Conservation (phyloP, 2,329 filamentous ascomycete genomes). For the Tolypocladium endophyticum region DNA sequence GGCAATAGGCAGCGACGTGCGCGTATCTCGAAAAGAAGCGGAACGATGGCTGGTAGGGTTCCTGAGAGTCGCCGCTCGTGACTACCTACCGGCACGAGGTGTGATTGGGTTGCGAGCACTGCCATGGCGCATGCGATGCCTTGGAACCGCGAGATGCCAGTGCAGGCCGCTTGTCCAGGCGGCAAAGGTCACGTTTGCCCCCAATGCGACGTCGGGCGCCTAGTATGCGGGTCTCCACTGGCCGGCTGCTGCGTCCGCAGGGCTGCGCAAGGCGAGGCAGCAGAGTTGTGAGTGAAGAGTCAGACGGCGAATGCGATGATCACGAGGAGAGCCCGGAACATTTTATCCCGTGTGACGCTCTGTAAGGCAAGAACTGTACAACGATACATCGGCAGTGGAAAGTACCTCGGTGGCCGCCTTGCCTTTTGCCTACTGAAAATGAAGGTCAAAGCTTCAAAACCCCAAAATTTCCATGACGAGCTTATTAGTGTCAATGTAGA, state of each 20-base stretch:
- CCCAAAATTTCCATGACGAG: too few relatives aligned
- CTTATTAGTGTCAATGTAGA: too few relatives aligned
- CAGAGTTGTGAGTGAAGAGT: not conserved
- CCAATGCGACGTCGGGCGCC: not conserved
- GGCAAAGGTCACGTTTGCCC: not conserved
- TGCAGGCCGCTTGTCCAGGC: not conserved
- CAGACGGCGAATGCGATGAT: not conserved
- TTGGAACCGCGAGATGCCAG: not conserved
- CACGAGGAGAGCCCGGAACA: not conserved
- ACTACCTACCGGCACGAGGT: not conserved
- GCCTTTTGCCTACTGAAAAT: too few relatives aligned
- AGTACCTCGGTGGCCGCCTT: too few relatives aligned
- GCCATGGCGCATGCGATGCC: not conserved
- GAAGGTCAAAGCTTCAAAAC: too few relatives aligned
- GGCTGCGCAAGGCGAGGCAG: not conserved
- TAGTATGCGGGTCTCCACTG: not conserved
- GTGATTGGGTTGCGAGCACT: not conserved
- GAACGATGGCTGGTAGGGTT: not conserved
- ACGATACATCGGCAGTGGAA: too few relatives aligned
- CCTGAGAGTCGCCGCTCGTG: not conserved
- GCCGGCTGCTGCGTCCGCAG: not conserved
- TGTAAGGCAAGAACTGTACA: too few relatives aligned
- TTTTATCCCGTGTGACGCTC: not conserved
- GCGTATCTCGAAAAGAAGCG: not conserved
- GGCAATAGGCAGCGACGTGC: not conserved